Conservation (phyloP, 2,329 filamentous ascomycete species). For the Didymosphaeria variabile region DNA sequence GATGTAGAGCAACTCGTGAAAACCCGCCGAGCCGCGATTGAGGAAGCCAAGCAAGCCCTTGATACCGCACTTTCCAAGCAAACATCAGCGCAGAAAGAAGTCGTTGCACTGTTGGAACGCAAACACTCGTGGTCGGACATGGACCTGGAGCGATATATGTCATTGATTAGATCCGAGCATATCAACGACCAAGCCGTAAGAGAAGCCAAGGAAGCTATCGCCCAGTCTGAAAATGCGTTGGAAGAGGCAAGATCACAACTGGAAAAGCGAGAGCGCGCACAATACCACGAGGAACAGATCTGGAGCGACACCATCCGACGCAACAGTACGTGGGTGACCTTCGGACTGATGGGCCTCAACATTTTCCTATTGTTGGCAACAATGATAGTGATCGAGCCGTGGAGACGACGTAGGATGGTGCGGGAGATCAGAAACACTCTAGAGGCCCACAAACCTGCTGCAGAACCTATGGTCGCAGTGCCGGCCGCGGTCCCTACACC, state of each 20-base stretch:
- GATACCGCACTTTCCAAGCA: slow-evolving; percentile 84
- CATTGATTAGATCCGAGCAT: slow-evolving; percentile 90
- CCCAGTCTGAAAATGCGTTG: slow-evolving; percentile 78
- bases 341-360: slow-evolving; percentile 97
- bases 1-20: slow-evolving; percentile 66
- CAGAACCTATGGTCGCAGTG: slow-evolving; percentile 22
- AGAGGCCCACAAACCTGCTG: slow-evolving; percentile 41
- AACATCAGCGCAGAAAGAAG: slow-evolving; percentile 91
- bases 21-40: slow-evolving; percentile 68
- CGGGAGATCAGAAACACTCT: slow-evolving; percentile 67
- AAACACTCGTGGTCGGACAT: slow-evolving; percentile 89
- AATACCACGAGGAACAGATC: slow-evolving; percentile 99
- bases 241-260: slow-evolving; percentile 79
- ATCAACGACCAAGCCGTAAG: slow-evolving; percentile 86
- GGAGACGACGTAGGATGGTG: slow-evolving; percentile 83
- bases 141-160: slow-evolving; percentile 94
- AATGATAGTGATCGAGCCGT: slow-evolving; percentile 91
- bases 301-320: slow-evolving; percentile 97
- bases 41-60: slow-evolving; percentile 76
- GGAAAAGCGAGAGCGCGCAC: slow-evolving; percentile 82
- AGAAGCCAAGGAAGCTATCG: slow-evolving; percentile 74
- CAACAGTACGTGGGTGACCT: slow-evolving; percentile 98
- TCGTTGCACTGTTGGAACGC: slow-evolving; percentile 89
- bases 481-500: slow-evolving; percentile 10
- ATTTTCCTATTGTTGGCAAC: slow-evolving; percentile 86